Evolutionary conservation across 2,329 filamentous ascomycete species (phyloP), one percentile per base, ranked within the genome.

Genomic region (Pseudogymnoascus destructans): DNA sequence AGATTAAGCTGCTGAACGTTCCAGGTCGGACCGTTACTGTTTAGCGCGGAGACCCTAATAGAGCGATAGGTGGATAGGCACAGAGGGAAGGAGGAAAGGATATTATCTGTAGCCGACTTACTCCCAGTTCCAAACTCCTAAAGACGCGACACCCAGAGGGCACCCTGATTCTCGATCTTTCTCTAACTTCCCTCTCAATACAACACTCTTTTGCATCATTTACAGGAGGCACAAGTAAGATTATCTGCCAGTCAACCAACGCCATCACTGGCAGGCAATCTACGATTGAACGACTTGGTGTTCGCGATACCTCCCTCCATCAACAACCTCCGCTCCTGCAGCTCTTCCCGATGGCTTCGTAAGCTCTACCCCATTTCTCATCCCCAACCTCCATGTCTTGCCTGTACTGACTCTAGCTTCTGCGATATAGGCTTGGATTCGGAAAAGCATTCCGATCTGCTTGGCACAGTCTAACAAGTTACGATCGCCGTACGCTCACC

Each of bases 401-500:
- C 19, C 56, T 23, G 25, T 58, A n/a, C 56, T 57, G 23, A 57
- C 36, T 40, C 10, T 35, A 15, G 35, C 23, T 27, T 40, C 56
- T 42, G 8, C 36, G 25, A 52, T 52, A 23, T 23, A 58, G 57
- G 17, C 23, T 58, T 49, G 58, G 84, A 68, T 72, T 90, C 68
- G 79, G 81, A 66, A 78, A 78, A 65, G 81, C 85, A 73, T 86
- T 91, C 73, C 86, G 86, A 73, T 87, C 86, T 62, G 90, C 95
- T 75, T 96, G 91, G 91, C 91, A 96, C 77, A 82, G 86, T 66
- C 30, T 85, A 80, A 85, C 82, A 73, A 85, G 81, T 66, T 77
- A 85, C 75, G 82, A 85, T 71, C 74, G 82, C 73, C 82, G 82
- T 85, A 74, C 69, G 81, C 75, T 57, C 61, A 59, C 57, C 58